Evolutionary conservation across 176 grass and related monocot genomes (phyloP).

Genomic region (Rhynchospora breviuscula): DNA sequence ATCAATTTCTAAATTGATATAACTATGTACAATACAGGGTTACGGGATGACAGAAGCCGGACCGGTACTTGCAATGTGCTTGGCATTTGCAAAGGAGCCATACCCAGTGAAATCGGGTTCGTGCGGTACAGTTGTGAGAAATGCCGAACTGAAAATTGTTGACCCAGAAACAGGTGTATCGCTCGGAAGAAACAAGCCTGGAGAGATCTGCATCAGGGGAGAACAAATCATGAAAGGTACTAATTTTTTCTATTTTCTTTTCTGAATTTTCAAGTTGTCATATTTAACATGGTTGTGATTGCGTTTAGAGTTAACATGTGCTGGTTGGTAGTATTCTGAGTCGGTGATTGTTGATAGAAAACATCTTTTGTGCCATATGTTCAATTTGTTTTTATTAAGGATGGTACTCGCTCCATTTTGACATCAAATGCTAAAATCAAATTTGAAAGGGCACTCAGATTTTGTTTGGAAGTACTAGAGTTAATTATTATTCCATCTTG

Average conservation of each 20-base stretch:
- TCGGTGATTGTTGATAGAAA: not conserved
- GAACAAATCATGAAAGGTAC: conserved; percentile 97
- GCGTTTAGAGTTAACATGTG: not conserved
- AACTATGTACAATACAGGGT: conserved; percentile 36
- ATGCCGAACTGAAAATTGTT: conserved; percentile 72
- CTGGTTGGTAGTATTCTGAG: not conserved
- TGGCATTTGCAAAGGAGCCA: conserved; percentile 85
- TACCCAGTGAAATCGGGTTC: conserved; percentile 76
- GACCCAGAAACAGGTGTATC: conserved; percentile 57
- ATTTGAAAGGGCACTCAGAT: not conserved
- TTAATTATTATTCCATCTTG: not conserved
- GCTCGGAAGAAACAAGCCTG: conserved; percentile 49
- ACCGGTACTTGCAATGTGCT: conserved; percentile 84
- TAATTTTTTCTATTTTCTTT: not conserved
- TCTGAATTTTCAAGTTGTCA: not conserved
- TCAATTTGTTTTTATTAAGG: not conserved
- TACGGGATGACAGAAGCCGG: conserved; percentile 96
- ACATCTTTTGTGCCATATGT: not conserved
- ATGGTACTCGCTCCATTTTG: not conserved
- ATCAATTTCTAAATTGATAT: not conserved
- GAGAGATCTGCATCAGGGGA: conserved; percentile 92
- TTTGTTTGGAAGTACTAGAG: not conserved
- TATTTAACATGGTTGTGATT: not conserved
- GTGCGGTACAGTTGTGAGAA: conserved; percentile 85
- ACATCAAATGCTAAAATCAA: not conserved